These are phyloP conservation scores for Royoungia palumana DNA, from an alignment of 768 basidiomycete species.

Conservation along the genomic window DNA sequence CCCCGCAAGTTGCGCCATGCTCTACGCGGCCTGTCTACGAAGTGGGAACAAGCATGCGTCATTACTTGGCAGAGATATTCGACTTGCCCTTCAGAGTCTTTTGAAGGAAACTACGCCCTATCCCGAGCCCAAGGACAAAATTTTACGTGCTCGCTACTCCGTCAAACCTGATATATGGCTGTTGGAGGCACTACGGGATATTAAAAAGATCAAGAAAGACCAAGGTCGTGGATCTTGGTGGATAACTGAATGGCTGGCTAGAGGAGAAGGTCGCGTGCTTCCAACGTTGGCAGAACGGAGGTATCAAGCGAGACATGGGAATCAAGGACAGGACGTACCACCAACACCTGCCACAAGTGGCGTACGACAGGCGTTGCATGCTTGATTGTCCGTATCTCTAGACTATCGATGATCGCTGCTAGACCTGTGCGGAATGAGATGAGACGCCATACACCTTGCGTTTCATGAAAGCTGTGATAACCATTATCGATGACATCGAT, in stretches of 20 bases:
- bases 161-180: conserved; percentile 38
- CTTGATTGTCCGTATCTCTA: conserved; percentile 7
- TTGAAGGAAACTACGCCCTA: conserved; percentile 18
- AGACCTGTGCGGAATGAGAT: too few species aligned
- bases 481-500: neutral
- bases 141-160: conserved; percentile 23
- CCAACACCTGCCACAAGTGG: neutral
- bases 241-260: conserved; percentile 27
- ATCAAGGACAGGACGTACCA: neutral
- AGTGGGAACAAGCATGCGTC: conserved; percentile 39
- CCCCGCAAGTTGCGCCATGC: conserved; percentile 52
- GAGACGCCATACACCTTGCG: too few species aligned
- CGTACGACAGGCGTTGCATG: conserved; percentile 3
- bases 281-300: conserved; percentile 18
- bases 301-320: conserved; percentile 8
- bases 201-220: conserved; percentile 32
- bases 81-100: conserved; percentile 39
- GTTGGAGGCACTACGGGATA: conserved; percentile 34
- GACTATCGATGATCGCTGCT: neutral
- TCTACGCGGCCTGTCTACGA: conserved; percentile 54
- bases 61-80: conserved; percentile 40
- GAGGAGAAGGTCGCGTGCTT: conserved; percentile 21
- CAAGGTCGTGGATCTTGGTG: conserved; percentile 28
- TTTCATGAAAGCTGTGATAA: neutral
- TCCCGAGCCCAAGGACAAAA: conserved; percentile 17